Evolutionary conservation across 2,329 filamentous ascomycete genomes (phyloP), one percentile per base, ranked within the genome.

Genomic region (Colletotrichum navitas): DNA sequence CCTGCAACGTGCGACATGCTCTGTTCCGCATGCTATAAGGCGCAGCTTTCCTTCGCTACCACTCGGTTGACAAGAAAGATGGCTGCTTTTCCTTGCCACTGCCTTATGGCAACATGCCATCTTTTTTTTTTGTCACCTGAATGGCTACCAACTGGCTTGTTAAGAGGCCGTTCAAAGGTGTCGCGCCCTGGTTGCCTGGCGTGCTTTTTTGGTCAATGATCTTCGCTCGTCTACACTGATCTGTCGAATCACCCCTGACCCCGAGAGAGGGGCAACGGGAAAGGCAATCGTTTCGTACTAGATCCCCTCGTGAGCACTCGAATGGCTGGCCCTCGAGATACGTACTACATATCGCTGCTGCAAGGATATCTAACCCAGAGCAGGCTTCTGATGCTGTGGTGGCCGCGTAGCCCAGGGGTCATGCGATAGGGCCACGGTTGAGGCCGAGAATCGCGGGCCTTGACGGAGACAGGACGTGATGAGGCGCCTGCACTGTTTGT

Each of bases 11-110:
- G 58, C 32, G 54, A 16, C 29, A 26, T 58, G 26, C 36, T 34
- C 10, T 45, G 34, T 12, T n/a, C 41, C 26, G 49, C 59, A 69
- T 64, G 52, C 59, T 2, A 63, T n/a, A n/a, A 58, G 36, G 59
- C 68, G 51, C 68, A 29, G 54, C 45, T 47, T 54, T 16, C 24
- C 12, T 45, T 36, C 26, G 12, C 41, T 16, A 62, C n/a, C 21
- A 24, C 29, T 29, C 29, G 29, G 29, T 29, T 29, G 29, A 29
- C 29, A 29, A 29, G 29, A 29, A 29, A 29, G 29, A 29, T 29
- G 29, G 29, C 29, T 4, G 29, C 29, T 29, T 29, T 29, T 29
- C 29, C 4, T 29, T 29, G 4, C 29, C 29, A 29, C 29, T 29
- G 29, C 29, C 29, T 2, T 29, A 29, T 29, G 29, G 29, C 29